These are phyloP conservation scores for Solanum corneliomulleri DNA, from an alignment of 257 asterid species.

Conservation along the genomic window DNA sequence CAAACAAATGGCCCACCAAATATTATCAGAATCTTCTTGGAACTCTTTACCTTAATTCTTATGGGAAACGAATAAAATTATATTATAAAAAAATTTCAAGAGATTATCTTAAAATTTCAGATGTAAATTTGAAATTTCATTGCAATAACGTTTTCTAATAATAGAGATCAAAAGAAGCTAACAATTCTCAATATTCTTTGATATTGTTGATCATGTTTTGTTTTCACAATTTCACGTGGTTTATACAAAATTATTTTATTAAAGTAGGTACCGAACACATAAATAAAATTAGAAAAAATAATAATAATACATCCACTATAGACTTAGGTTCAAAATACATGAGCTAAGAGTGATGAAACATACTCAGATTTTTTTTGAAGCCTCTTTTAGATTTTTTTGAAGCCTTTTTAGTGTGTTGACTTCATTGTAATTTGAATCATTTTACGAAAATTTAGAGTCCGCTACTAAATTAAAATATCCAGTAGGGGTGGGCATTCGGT, in stretches of 20 bases:
- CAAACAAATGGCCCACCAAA: not conserved
- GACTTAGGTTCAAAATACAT: too few relatives aligned
- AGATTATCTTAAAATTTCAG: not conserved
- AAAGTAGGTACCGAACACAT: too few relatives aligned
- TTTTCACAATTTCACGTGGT: not conserved
- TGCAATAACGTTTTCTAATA: not conserved
- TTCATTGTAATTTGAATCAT: not conserved
- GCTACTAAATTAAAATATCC: not conserved
- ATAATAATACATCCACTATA: too few relatives aligned
- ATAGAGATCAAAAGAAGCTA: not conserved
- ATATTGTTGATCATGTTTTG: too few relatives aligned
- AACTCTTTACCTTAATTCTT: not conserved
- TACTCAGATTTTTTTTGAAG: not conserved
- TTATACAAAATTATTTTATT: too few relatives aligned
- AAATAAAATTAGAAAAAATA: too few relatives aligned
- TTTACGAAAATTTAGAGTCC: fast-evolving
- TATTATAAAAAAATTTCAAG: not conserved
- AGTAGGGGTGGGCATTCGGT: not conserved
- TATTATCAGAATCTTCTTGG: not conserved
- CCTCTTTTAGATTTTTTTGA: not conserved
- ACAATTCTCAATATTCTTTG: not conserved
- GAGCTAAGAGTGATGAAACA: not conserved
- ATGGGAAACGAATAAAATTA: not conserved
- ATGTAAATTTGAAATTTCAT: not conserved
- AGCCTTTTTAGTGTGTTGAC: not conserved